These are phyloP conservation scores for Podila horticola DNA, from an alignment of 192 early-diverging fungal species.

Conservation along the genomic window DNA sequence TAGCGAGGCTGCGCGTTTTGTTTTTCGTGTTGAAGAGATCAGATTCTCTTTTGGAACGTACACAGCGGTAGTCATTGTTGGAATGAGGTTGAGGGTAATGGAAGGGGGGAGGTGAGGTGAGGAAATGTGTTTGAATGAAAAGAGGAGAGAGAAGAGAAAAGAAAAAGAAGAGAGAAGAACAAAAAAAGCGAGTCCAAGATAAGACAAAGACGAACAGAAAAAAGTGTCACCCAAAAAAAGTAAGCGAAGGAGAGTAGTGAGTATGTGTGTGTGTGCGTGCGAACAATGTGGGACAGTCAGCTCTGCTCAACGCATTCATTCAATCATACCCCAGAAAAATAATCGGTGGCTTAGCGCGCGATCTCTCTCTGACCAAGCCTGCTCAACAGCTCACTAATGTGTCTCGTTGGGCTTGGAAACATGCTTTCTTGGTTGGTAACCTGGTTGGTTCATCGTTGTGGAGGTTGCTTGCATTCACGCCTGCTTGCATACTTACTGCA, in stretches of 20 bases:
- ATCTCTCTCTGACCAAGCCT: too few species aligned
- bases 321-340: too few species aligned
- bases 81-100: background rate
- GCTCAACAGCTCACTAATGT: too few species aligned
- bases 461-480: too few species aligned
- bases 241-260: background rate
- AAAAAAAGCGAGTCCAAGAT: constrained; percentile 1
- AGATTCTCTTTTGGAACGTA: constrained; percentile 14
- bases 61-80: constrained; percentile 40
- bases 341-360: too few species aligned
- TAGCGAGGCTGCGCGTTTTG: background rate
- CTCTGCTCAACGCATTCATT: too few species aligned
- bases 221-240: background rate
- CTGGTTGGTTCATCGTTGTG: too few species aligned
- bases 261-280: too few species aligned
- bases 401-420: too few species aligned
- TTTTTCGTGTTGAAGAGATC: background rate
- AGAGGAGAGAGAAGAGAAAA: background rate
- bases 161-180: constrained; percentile 8
- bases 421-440: too few species aligned
- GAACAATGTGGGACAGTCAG: too few species aligned
- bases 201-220: background rate
- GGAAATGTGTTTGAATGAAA: background rate
- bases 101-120: background rate
- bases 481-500: too few species aligned